Evolutionary conservation across 805 yeast genomes (phyloP).

Genomic region (Soucietia sequanensis): DNA sequence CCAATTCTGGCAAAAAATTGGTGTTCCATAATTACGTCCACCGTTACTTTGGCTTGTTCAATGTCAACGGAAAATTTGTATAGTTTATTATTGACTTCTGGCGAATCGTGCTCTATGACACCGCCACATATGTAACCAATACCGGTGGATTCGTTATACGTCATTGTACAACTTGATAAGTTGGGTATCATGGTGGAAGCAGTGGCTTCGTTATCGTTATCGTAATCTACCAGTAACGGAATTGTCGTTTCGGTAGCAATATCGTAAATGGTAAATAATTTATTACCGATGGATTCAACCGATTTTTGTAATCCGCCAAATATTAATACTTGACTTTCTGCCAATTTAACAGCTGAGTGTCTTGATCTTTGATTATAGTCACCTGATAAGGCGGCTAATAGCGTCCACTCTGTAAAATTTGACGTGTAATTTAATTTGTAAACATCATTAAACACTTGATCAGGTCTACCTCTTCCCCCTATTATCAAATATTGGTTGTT

Average conservation of each 20-base stretch:
- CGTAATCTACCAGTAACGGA: slow-evolving; percentile 15
- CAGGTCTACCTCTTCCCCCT: slow-evolving; percentile 73
- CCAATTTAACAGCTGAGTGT: slow-evolving; percentile 41
- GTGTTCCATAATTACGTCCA: slow-evolving; percentile 18
- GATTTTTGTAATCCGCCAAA: slow-evolving; percentile 47
- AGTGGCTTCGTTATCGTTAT: slow-evolving; percentile 12
- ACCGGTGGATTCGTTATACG: slow-evolving; percentile 18
- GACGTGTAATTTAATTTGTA: slow-evolving; percentile 20
- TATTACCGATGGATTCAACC: slow-evolving; percentile 2
- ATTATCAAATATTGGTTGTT: too few relatives aligned
- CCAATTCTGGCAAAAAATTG: slow-evolving; percentile 50
- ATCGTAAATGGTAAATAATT: slow-evolving; percentile 20
- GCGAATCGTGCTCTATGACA: slow-evolving; percentile 20
- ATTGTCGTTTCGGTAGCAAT: slow-evolving; percentile 9
- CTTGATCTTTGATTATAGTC: slow-evolving; percentile 45
- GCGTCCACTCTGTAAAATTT: too few relatives aligned
- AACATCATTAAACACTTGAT: slow-evolving; percentile 34
- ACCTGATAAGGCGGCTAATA: too few relatives aligned
- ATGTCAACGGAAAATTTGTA: slow-evolving; percentile 30
- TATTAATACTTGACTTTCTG: slow-evolving; percentile 35
- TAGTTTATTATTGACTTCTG: slow-evolving; percentile 30
- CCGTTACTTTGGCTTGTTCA: slow-evolving; percentile 11
- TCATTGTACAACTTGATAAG: slow-evolving; percentile 36
- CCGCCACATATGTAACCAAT: slow-evolving; percentile 55
- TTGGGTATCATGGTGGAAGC: slow-evolving; percentile 11